Base-by-base conservation (phyloP, 148 eudicot species). In the Vaccinium corymbosum region DNA sequence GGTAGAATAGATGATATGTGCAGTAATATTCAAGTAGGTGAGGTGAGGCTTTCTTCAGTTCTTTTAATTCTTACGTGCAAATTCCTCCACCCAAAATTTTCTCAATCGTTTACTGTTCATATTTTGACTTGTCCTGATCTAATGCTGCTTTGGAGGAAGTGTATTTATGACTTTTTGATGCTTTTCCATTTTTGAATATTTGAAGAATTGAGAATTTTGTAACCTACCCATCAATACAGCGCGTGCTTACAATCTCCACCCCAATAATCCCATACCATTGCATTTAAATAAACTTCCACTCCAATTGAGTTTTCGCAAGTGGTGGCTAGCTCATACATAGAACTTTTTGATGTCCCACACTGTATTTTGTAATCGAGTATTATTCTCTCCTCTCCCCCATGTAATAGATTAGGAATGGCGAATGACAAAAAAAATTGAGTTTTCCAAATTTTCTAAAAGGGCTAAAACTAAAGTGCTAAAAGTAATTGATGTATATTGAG, bases 71-170 rank as follows among this genome's bases (percentile, higher is more conserved):
- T 70, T 51, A 70, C 83, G 75, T 70, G 62, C 19, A 29, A 81
- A 70, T 68, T 51, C 83, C 62, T 81, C 83, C 56, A 66, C 29
- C 82, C n/a, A n/a, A n/a, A 46, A 3, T 29, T 81, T 49, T 12
- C 70, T 22, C 49, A 29, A 11, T 53, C 6, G 20, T 32, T 3
- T n/a, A 20, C 55, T 48, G 29, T 76, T 76, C 52, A 76, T 76
- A 17, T 46, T 72, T 76, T 6, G 52, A n/a, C 52, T 25, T 48
- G 38, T 78, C 35, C 7, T 16, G 5, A 55, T 78, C 81, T 0
- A 52, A 53, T 10, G 46, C 48, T 25, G 7, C 9, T 49, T 48
- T 81, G 61, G 62, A 27, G 10, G 22, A 51, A 50, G 77, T 51
- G 61, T 50, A 62, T 29, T 81, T 81, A 29, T 68, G 61, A 70